phyloP scores from a whole-genome alignment of 352 stramenopile species.

The Pythium aristosporum region DNA sequence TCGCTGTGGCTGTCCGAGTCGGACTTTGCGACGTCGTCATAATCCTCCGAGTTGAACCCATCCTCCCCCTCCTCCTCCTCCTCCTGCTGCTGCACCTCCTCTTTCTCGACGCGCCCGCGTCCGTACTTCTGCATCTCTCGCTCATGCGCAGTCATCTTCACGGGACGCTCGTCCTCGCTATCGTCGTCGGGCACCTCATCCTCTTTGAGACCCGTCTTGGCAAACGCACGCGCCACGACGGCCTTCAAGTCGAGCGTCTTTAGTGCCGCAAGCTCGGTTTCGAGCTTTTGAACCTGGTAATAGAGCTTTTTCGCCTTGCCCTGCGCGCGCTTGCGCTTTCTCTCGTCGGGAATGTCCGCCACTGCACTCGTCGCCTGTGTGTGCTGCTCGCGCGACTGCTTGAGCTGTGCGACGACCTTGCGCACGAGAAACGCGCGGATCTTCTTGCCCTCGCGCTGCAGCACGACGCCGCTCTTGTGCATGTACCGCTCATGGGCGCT shows the following conservation, averaged over 20 bases:
- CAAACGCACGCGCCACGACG: conserved; percentile 41
- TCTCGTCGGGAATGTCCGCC: conserved; percentile 9
- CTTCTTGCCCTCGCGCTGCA: conserved; percentile 80
- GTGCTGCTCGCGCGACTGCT: conserved; percentile 49
- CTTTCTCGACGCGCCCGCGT: conserved; percentile 8
- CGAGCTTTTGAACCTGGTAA: conserved; percentile 39
- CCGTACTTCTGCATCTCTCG: conserved; percentile 29
- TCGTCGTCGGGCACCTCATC: conserved; percentile 26
- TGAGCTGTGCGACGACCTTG: conserved; percentile 72
- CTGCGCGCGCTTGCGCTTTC: conserved; percentile 33
- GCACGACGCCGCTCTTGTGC: conserved; percentile 66
- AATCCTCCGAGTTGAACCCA: conserved; percentile 49
- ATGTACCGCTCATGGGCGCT: conserved; percentile 62
- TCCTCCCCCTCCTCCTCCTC: conserved; percentile 9
- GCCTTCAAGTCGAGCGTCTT: conserved; percentile 58
- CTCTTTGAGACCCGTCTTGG: conserved; percentile 43
- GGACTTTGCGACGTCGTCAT: conserved; percentile 28
- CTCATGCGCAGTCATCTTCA: conserved; percentile 14
- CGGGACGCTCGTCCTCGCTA: conserved; percentile 23
- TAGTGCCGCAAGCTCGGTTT: conserved; percentile 54
- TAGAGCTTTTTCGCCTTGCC: conserved; percentile 43
- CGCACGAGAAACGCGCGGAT: conserved; percentile 61
- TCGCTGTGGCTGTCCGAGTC: conserved; percentile 10
- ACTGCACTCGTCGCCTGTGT: conserved; percentile 3
- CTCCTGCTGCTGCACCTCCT: not conserved